Conservation (phyloP, 2,329 filamentous ascomycete species). For the Colletotrichum brevisporum region DNA sequence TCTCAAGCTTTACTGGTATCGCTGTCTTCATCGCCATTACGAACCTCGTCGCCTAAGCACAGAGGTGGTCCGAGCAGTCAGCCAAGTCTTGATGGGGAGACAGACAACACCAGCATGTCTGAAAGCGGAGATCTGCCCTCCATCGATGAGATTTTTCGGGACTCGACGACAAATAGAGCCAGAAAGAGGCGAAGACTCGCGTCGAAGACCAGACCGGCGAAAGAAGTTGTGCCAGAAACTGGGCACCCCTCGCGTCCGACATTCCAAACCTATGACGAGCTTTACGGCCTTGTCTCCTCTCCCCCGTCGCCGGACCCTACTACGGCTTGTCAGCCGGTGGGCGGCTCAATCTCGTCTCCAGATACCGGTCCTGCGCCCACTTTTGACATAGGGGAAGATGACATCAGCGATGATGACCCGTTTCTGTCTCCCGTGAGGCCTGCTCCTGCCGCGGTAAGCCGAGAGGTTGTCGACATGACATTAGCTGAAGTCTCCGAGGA, state of each 20-base stretch:
- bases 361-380: not conserved
- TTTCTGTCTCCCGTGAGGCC: not conserved
- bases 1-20: slow-evolving; percentile 10
- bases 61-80: slow-evolving; percentile 51
- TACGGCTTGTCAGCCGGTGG: not conserved
- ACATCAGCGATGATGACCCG: not conserved
- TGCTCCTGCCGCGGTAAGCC: not conserved
- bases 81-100: slow-evolving; percentile 51
- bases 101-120: slow-evolving; percentile 54
- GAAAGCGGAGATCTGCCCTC: slow-evolving; percentile 55
- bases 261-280: slow-evolving; percentile 34
- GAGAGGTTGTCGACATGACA: slow-evolving; percentile 32
- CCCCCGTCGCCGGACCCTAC: not conserved
- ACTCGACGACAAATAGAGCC: slow-evolving; percentile 8
- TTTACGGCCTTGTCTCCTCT: slow-evolving; percentile 28
- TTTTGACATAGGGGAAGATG: not conserved
- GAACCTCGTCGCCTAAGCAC: slow-evolving; percentile 39
- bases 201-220: not conserved
- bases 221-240: not conserved
- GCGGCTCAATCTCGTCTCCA: not conserved
- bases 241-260: slow-evolving; percentile 11
- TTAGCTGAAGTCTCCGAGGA: slow-evolving; percentile 35
- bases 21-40: slow-evolving; percentile 17
- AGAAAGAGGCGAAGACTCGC: slow-evolving; percentile 14
- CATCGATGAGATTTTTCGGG: slow-evolving; percentile 48